These are phyloP conservation scores for Eucalyptus erythrocorys DNA, from an alignment of 345 rosid species.

Conservation along the genomic window DNA sequence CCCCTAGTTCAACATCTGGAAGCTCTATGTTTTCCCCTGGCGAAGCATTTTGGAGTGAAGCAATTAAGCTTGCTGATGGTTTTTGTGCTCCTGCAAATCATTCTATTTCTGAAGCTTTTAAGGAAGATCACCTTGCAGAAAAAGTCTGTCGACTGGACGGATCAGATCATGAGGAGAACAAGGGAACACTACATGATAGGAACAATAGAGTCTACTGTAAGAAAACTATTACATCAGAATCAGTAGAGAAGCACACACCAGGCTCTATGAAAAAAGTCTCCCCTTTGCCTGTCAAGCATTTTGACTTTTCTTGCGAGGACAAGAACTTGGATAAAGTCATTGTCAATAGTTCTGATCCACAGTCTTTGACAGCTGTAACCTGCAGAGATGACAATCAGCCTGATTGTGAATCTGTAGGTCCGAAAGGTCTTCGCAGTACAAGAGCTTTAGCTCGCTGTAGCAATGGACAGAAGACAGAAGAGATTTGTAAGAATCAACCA, in stretches of 20 bases:
- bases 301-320: constrained; percentile 64
- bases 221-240: constrained; percentile 18
- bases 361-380: constrained; percentile 1
- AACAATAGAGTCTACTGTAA: constrained; percentile 19
- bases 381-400: constrained; percentile 15
- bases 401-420: constrained; percentile 4
- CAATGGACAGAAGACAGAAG: constrained; percentile 11
- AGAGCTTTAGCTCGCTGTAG: not conserved
- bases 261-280: constrained; percentile 29
- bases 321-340: constrained; percentile 24
- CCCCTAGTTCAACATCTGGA: constrained; percentile 72
- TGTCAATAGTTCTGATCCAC: constrained; percentile 1
- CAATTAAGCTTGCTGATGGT: constrained; percentile 86
- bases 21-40: constrained; percentile 93
- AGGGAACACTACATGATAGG: constrained; percentile 25
- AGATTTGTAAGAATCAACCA: constrained; percentile 11
- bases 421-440: not conserved
- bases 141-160: constrained; percentile 1
- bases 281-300: constrained; percentile 75
- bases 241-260: constrained; percentile 18
- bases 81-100: constrained; percentile 28
- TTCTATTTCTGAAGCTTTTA: not conserved
- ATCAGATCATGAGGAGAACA: constrained; percentile 15
- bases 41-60: constrained; percentile 98
- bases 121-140: not conserved